These are phyloP conservation scores for Neonectria ditissima DNA, from an alignment of 2,329 filamentous ascomycete genomes.

Conservation along the genomic window DNA sequence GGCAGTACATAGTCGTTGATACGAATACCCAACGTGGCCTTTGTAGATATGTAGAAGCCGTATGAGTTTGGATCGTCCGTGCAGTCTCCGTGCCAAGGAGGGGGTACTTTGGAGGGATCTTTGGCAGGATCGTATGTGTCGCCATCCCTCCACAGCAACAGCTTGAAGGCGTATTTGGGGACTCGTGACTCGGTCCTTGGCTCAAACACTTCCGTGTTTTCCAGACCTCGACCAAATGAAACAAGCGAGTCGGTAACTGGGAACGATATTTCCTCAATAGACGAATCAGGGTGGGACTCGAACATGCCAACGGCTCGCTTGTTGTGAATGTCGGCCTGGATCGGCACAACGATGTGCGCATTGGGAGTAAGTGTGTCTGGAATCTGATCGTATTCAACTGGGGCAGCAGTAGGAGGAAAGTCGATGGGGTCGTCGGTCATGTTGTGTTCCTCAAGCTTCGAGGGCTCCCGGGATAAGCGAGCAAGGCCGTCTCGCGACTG, in stretches of 20 bases:
- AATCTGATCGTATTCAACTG: constrained; percentile 43
- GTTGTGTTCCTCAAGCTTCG: constrained; percentile 42
- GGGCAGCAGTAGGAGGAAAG: constrained; percentile 49
- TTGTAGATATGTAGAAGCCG: constrained; percentile 81
- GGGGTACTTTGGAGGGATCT: constrained; percentile 67
- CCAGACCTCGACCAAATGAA: constrained; percentile 80
- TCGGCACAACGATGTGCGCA: constrained; percentile 51
- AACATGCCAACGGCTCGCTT: constrained; percentile 72
- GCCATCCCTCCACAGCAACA: constrained; percentile 78
- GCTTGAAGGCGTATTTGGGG: constrained; percentile 83
- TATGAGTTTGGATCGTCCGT: constrained; percentile 64
- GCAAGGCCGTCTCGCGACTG: constrained; percentile 27
- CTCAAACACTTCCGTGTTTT: constrained; percentile 76
- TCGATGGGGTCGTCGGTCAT: constrained; percentile 45
- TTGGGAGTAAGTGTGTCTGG: constrained; percentile 54
- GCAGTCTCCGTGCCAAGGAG: constrained; percentile 53
- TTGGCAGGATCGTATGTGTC: constrained; percentile 72
- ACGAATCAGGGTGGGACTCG: constrained; percentile 73
- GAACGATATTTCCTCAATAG: constrained; percentile 71
- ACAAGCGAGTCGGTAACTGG: constrained; percentile 74
- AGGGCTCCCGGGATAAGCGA: constrained; percentile 28
- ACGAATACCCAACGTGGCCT: constrained; percentile 79
- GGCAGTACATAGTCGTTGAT: constrained; percentile 79
- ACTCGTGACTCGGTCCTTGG: constrained; percentile 75
- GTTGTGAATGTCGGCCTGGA: constrained; percentile 47